Conservation (phyloP, 345 rosid species). For the Citrus maxima region DNA sequence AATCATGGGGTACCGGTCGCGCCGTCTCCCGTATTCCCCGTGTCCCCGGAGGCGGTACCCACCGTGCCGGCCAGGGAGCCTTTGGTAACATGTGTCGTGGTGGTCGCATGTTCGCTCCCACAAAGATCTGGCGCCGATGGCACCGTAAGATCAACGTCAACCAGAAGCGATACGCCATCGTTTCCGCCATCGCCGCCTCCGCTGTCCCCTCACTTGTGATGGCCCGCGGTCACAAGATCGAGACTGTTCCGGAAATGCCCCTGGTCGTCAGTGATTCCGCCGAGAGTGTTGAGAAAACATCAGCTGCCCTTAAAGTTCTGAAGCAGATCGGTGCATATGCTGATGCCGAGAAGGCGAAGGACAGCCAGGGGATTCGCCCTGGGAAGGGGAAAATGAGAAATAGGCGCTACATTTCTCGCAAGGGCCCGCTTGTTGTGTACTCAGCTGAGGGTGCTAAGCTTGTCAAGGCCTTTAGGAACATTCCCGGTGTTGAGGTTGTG, state of each 20-base stretch:
- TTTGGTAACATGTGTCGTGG: constrained; percentile 99
- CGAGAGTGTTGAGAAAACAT: constrained; percentile 76
- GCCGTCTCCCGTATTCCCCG: constrained; percentile 99
- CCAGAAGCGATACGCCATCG: constrained; percentile 83
- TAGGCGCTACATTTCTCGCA: constrained; percentile 76
- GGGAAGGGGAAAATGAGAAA: constrained; percentile 96
- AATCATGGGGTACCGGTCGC: constrained; percentile 99
- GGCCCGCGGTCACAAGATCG: constrained; percentile 93
- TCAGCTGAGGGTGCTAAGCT: constrained; percentile 80
- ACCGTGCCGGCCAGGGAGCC: constrained; percentile 99
- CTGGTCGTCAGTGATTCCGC: constrained; percentile 69
- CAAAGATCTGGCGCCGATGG: constrained; percentile 98
- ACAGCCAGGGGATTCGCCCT: constrained; percentile 73
- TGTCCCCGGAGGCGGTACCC: constrained; percentile 98
- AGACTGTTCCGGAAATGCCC: constrained; percentile 87
- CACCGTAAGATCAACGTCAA: constrained; percentile 84
- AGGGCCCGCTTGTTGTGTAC: constrained; percentile 86
- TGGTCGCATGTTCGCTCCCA: constrained; percentile 98
- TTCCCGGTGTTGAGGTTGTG: constrained; percentile 91
- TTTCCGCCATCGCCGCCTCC: constrained; percentile 89
- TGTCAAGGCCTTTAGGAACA: constrained; percentile 84
- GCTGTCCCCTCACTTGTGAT: constrained; percentile 82
- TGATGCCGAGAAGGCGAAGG: constrained; percentile 90
- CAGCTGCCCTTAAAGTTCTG: constrained; percentile 71
- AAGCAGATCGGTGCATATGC: constrained; percentile 84